These are phyloP conservation scores for Aspergillus quadricinctus DNA, from an alignment of 2,329 filamentous ascomycete species.

Conservation along the genomic window DNA sequence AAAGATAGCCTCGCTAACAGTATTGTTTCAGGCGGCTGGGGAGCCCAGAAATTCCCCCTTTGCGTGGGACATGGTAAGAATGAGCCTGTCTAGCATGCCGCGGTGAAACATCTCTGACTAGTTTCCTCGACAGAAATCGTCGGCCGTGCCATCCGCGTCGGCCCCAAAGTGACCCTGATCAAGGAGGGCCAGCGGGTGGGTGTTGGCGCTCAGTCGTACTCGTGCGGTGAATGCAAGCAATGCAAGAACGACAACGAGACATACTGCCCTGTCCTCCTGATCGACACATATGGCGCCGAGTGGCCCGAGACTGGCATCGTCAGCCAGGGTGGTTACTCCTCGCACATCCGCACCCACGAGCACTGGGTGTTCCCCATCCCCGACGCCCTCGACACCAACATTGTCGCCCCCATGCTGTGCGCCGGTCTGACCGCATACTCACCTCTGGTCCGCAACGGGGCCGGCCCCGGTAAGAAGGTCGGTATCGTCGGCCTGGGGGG, in stretches of 20 bases:
- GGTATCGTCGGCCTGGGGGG: slow-evolving; percentile 52
- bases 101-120: background rate
- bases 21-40: slow-evolving; percentile 46
- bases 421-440: slow-evolving; percentile 77
- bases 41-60: slow-evolving; percentile 48
- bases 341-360: slow-evolving; percentile 69
- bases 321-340: slow-evolving; percentile 63
- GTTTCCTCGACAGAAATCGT: slow-evolving; percentile 54
- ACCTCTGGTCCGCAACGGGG: slow-evolving; percentile 70
- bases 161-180: slow-evolving; percentile 58
- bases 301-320: slow-evolving; percentile 58
- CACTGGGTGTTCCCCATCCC: slow-evolving; percentile 69
- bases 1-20: background rate
- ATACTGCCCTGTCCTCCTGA: slow-evolving; percentile 55
- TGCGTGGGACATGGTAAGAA: slow-evolving; percentile 48
- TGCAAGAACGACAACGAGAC: slow-evolving; percentile 66
- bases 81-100: background rate
- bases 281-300: slow-evolving; percentile 53
- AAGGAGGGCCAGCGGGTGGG: slow-evolving; percentile 62
- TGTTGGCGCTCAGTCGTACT: slow-evolving; percentile 64
- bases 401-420: slow-evolving; percentile 77
- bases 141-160: slow-evolving; percentile 64
- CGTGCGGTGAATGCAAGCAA: slow-evolving; percentile 61
- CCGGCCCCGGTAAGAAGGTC: slow-evolving; percentile 58
- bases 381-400: slow-evolving; percentile 55